Evolutionary conservation across 2,329 filamentous ascomycete species (phyloP).

Genomic region (Zymoseptoria passerinii): DNA sequence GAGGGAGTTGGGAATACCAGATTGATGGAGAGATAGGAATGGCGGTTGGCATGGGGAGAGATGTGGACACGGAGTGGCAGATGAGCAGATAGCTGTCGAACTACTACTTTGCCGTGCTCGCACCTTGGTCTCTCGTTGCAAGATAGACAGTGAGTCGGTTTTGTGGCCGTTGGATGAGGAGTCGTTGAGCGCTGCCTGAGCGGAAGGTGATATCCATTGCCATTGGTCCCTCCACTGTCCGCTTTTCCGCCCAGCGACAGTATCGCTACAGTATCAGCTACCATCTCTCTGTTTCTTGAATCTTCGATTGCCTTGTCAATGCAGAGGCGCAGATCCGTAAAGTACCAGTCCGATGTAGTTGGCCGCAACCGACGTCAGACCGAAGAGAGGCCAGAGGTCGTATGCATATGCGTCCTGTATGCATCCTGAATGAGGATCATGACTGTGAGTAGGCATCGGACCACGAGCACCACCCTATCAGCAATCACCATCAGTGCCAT

Average conservation of each 20-base stretch:
- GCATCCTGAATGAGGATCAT: too few species aligned
- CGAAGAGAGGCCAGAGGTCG: not conserved
- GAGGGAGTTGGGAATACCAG: not conserved
- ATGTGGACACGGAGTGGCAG: not conserved
- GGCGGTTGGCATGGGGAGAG: not conserved
- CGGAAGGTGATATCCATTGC: not conserved
- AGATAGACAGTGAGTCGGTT: too few species aligned
- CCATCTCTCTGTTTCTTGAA: not conserved
- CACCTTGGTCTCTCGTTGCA: too few species aligned
- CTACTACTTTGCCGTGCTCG: too few species aligned
- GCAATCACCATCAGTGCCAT: too few species aligned
- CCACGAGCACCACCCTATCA: too few species aligned
- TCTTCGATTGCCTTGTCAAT: not conserved
- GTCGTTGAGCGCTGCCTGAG: too few species aligned
- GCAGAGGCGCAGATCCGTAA: not conserved
- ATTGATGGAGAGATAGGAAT: not conserved
- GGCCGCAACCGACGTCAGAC: not conserved
- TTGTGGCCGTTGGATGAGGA: too few species aligned
- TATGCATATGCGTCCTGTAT: not conserved
- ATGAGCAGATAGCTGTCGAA: not conserved
- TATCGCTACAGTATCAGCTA: not conserved
- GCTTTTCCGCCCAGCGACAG: too few species aligned
- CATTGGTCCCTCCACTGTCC: not conserved
- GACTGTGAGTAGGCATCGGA: too few species aligned
- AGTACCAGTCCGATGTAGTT: not conserved